Base-by-base conservation (phyloP, 1,139 yeast species). In the Pneumocystis wakefieldiae region DNA sequence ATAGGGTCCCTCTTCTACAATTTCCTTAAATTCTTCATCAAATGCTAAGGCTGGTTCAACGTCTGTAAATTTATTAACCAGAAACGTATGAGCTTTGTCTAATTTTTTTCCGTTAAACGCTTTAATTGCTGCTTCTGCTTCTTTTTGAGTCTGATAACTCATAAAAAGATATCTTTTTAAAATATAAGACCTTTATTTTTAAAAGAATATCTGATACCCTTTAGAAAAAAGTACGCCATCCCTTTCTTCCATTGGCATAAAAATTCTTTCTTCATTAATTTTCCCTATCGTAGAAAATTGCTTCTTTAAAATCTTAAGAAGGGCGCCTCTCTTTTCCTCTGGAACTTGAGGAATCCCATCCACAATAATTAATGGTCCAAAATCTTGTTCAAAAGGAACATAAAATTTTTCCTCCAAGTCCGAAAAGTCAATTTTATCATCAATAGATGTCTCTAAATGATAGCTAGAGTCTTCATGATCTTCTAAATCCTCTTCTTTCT, bases 261-360 rank as follows among this genome's bases (percentile, higher is more conserved):
- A 80, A 72, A 89, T 80, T 53, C 83, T 83, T 68, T 82, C 82
- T 59, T 85, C 87, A 67, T 80, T 83, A 65, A 85, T 81, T 63
- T 83, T 82, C 64, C 90, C 90, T 58, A 87, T 92, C 67, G 83
- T 80, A 65, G 83, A 77, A 72, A 92, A 86, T 66, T 88, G 80
- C 77, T 91, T 92, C 19, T 39, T 32, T 71, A 81, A 83, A 71
- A 94, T 81, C 73, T 88, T 91, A 70, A 85, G 81, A 73, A 94
- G 82, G 64, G 87, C 84, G 61, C 90, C 87, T 59, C 85, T 88
- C 76, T 94, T 94, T 64, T 89, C 75, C 72, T 86, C 95, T 64
- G 97, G 96, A 32, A 96, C 95, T 68, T 89, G 79, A 68, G 99
- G 99, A 6, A 96, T 92, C 61, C 98, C 98, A 74, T 90, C 97